Conservation (phyloP, 371 early-diverging fungal species). For the Syncephalastrum contaminatum region DNA sequence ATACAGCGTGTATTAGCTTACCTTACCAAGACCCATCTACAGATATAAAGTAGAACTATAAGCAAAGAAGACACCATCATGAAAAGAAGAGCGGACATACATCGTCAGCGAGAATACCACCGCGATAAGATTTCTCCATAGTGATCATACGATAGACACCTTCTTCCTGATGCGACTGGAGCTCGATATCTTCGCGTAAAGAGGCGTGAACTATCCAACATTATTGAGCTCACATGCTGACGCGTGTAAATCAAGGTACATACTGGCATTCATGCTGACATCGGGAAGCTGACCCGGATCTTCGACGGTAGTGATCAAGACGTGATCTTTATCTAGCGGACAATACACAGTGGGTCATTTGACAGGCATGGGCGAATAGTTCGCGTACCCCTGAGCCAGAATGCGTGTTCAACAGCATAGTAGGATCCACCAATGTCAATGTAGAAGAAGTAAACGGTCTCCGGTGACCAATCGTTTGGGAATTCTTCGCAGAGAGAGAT, state of each 20-base stretch:
- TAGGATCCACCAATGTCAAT: constrained; percentile 41
- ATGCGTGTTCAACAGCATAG: constrained; percentile 28
- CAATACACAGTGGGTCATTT: neutral
- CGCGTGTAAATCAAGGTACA: neutral
- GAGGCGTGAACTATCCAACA: constrained; percentile 30
- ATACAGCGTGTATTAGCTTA: constrained; percentile 2
- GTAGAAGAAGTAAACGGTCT: constrained; percentile 34
- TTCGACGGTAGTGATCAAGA: constrained; percentile 28
- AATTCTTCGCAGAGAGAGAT: constrained; percentile 21
- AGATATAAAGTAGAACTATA: neutral
- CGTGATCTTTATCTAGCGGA: constrained; percentile 30
- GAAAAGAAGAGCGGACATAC: constrained; percentile 11
- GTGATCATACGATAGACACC: constrained; percentile 35
- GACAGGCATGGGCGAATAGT: neutral
- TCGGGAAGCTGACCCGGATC: constrained; percentile 26
- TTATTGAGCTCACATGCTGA: neutral
- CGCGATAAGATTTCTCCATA: constrained; percentile 35
- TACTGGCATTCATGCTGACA: constrained; percentile 40
- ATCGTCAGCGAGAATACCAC: constrained; percentile 46
- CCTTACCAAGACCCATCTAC: constrained; percentile 49
- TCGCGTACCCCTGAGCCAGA: constrained; percentile 35
- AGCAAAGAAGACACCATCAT: neutral
- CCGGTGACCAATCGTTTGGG: constrained; percentile 25
- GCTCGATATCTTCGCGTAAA: constrained; percentile 22
- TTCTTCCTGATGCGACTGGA: constrained; percentile 40